Percentiles rank a stretch among this genome's conserved stretches.
Conservation (phyloP, 2,329 filamentous ascomycete species). For the Boeremia exigua region DNA sequence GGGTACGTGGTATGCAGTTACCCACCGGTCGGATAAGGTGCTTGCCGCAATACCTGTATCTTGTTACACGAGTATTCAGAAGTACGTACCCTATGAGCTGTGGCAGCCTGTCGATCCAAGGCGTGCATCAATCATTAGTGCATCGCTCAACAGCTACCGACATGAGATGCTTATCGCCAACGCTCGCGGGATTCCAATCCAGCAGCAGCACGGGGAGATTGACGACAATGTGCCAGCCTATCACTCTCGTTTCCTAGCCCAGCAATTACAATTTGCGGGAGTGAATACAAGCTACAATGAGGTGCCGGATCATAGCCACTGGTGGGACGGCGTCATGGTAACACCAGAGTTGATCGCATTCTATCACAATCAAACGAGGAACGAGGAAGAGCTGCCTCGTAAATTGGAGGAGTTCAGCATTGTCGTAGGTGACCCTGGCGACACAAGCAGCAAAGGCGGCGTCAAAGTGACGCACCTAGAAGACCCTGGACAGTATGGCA, state of each 20-base stretch:
- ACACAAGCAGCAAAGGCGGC: slow-evolving; percentile 60
- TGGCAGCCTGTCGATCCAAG: slow-evolving; percentile 63
- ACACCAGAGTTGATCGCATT: slow-evolving; percentile 57
- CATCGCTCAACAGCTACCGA: slow-evolving; percentile 59
- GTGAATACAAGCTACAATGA: slow-evolving; percentile 57
- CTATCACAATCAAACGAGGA: slow-evolving; percentile 49
- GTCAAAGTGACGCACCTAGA: slow-evolving; percentile 58
- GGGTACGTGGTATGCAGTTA: slow-evolving; percentile 63
- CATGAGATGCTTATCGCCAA: slow-evolving; percentile 63
- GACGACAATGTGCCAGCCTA: slow-evolving; percentile 67
- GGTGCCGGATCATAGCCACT: slow-evolving; percentile 57
- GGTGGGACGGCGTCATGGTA: slow-evolving; percentile 63
- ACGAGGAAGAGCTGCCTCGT: slow-evolving; percentile 23
- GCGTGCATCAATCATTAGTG: slow-evolving; percentile 55
- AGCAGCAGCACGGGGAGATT: slow-evolving; percentile 62
- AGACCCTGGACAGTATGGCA: slow-evolving; percentile 59
- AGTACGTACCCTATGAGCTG: slow-evolving; percentile 64
- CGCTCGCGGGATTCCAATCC: slow-evolving; percentile 58
- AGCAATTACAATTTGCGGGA: slow-evolving; percentile 54
- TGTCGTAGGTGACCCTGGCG: slow-evolving; percentile 58
- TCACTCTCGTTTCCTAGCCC: slow-evolving; percentile 61
- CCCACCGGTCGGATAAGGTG: slow-evolving; percentile 63
- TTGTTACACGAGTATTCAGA: slow-evolving; percentile 64
- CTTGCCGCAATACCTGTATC: slow-evolving; percentile 64
- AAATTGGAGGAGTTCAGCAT: slow-evolving; percentile 52